phyloP scores from a whole-genome alignment of 2,329 filamentous ascomycete species.

The Basipetospora chlamydospora region DNA sequence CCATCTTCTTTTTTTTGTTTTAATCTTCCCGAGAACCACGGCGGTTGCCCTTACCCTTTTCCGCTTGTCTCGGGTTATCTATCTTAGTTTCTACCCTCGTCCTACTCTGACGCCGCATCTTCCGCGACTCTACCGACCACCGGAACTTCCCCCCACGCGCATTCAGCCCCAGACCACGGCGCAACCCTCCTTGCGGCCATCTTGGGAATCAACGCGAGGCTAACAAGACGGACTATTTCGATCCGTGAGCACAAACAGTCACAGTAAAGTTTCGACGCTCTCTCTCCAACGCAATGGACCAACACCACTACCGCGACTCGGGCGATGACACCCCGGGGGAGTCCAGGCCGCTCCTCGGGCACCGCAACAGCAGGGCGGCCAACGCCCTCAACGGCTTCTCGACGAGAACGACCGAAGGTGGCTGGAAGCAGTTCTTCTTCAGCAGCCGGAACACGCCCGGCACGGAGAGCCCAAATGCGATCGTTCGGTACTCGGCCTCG shows the following conservation, averaged over 20 bases:
- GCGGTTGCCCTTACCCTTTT: no score
- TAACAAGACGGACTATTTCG: background rate
- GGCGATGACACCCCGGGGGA: constrained; percentile 16
- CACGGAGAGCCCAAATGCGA: constrained; percentile 29
- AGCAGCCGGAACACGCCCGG: constrained; percentile 36
- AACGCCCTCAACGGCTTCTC: constrained; percentile 10
- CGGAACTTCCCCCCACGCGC: no score
- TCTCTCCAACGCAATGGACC: constrained; percentile 6
- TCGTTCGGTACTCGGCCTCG: constrained; percentile 30
- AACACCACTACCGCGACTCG: background rate
- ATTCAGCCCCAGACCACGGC: no score
- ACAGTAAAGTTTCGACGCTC: constrained; percentile 14
- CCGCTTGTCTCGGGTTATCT: background rate
- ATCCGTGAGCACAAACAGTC: constrained; percentile 10
- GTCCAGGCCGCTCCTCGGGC: constrained; percentile 25
- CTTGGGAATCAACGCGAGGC: background rate
- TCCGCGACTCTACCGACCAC: no score
- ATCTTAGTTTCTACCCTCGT: background rate
- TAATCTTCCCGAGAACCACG: no score
- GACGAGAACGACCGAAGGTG: no score
- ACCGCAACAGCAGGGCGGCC: constrained; percentile 14
- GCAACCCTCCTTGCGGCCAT: no score
- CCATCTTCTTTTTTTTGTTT: background rate
- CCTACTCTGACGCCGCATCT: no score
- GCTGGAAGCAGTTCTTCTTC: constrained; percentile 29